Evolutionary conservation across 306 rosid species (phyloP), one percentile per base, ranked within the genome.

Genomic region (Morella rubra): DNA sequence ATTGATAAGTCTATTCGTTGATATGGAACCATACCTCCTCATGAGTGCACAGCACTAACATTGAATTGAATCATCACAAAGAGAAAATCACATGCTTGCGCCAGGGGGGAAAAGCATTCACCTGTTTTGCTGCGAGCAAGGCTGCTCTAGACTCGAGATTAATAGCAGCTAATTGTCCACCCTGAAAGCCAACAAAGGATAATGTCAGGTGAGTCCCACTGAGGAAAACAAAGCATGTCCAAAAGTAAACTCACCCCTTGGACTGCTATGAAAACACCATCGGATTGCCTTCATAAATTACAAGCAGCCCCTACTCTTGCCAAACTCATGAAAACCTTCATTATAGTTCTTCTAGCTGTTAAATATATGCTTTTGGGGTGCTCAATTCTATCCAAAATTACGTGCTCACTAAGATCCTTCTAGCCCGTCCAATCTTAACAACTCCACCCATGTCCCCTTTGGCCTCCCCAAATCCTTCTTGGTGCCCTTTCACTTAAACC

Each of bases 111-210:
- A 18, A 65, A 42, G 24, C 15, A 70, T 15, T 81, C 76, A 94
- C 97, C 93, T 91, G 91, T 86, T 85, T 90, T 73, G 98, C 98
- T 47, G 89, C 96, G 73, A 94, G 96, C 87, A 94, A 81, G 77
- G 97, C 98, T 18, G 87, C 91, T 88, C 91, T 80, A 64, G 98
- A 87, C 81, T 94, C 98, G 32, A 94, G 80, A 86, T 91, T 91
- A 76, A 89, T 82, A 76, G 86, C 83, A 59, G 93, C 93, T 72
- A 91, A 77, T 54, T 94, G 96, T 67, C 98, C 98, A 78, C 97
- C 96, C 98, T 94, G 86, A 76, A 80, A 84, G 79, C 77, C 73
- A 32, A 2, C 37, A 32, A 32, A 32, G 37, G 37, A 32, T 32
- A 32, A 32, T 32, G 37, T 32, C 37, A 32, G 37, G 37, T 32